Percentiles rank a stretch among this genome's conserved stretches.
Evolutionary conservation across 108 stramenopile species (phyloP).

Genomic region (Cyclotella atomus): DNA sequence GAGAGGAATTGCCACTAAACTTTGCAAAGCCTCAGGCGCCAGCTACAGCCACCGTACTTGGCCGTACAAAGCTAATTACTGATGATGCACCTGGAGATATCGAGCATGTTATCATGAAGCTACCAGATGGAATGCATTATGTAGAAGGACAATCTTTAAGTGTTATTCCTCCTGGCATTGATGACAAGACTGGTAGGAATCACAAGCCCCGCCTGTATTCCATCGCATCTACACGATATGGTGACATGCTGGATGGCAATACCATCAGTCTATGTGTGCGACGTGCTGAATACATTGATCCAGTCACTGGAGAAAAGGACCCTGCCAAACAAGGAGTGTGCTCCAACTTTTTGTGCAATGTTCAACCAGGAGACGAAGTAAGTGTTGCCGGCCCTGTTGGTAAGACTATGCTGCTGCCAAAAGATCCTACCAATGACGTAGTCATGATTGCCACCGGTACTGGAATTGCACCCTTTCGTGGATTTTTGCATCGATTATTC

Average conservation of each 20-base stretch:
- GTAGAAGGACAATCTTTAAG: constrained; percentile 91
- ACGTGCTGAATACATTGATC: constrained; percentile 95
- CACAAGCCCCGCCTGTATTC: constrained; percentile 97
- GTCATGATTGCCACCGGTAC: constrained; percentile 99
- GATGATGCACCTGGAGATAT: too few relatives aligned
- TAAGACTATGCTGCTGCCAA: constrained; percentile 98
- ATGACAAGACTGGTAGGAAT: constrained; percentile 96
- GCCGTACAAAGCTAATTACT: too few relatives aligned
- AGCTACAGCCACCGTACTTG: too few relatives aligned
- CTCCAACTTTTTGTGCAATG: constrained; percentile 98
- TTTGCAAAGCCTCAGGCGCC: too few relatives aligned
- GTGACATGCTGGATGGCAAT: constrained; percentile 97
- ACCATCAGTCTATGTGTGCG: constrained; percentile 96
- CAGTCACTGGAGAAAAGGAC: constrained; percentile 94
- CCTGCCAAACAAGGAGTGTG: constrained; percentile 98
- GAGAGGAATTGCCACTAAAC: too few relatives aligned
- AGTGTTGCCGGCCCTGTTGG: constrained; percentile 95
- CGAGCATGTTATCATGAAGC: too few relatives aligned
- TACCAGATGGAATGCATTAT: too few relatives aligned
- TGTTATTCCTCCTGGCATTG: constrained; percentile 93
- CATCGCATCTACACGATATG: constrained; percentile 97
- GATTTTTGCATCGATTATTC: constrained; percentile 96
- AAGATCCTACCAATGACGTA: constrained; percentile 91
- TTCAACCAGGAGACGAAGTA: constrained; percentile 85
- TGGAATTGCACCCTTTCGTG: constrained; percentile 97